Percentiles rank a stretch among this genome's conserved stretches.
These are phyloP conservation scores for Eucalyptus erythrocorys DNA, from an alignment of 345 rosid species.

Conservation along the genomic window DNA sequence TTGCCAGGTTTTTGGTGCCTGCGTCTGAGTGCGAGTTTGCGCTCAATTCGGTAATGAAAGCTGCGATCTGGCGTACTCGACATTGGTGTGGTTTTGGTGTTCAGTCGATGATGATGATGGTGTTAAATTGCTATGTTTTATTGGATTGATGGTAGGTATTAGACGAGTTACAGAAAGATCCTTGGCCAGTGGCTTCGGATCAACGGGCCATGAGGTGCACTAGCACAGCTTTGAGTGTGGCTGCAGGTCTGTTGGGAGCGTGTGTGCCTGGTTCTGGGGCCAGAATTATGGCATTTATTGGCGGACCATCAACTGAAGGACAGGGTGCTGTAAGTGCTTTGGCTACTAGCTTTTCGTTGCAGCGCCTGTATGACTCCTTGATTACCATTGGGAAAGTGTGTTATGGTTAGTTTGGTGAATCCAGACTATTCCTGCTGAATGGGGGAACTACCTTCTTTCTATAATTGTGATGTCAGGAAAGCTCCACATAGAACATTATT, in stretches of 20 bases:
- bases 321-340: conserved; percentile 63
- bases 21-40: conserved; percentile 79
- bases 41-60: conserved; percentile 45
- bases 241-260: conserved; percentile 80
- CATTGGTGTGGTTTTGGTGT: background rate
- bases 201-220: conserved; percentile 86
- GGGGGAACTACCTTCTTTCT: background rate
- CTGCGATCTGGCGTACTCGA: background rate
- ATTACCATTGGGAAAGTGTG: background rate
- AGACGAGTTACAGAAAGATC: conserved; percentile 85
- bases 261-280: conserved; percentile 97
- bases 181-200: conserved; percentile 63
- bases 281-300: conserved; percentile 85
- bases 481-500: background rate
- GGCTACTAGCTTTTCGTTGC: background rate
- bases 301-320: conserved; percentile 93
- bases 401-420: background rate
- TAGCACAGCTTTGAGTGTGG: conserved; percentile 78
- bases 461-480: background rate
- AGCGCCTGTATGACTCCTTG: background rate
- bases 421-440: background rate
- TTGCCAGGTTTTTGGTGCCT: conserved; percentile 81
- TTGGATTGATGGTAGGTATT: conserved; percentile 26
- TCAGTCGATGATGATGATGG: background rate
- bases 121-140: background rate